These are phyloP conservation scores for Hamamelis virginiana DNA, from an alignment of 164 flowering plant species.

Conservation along the genomic window DNA sequence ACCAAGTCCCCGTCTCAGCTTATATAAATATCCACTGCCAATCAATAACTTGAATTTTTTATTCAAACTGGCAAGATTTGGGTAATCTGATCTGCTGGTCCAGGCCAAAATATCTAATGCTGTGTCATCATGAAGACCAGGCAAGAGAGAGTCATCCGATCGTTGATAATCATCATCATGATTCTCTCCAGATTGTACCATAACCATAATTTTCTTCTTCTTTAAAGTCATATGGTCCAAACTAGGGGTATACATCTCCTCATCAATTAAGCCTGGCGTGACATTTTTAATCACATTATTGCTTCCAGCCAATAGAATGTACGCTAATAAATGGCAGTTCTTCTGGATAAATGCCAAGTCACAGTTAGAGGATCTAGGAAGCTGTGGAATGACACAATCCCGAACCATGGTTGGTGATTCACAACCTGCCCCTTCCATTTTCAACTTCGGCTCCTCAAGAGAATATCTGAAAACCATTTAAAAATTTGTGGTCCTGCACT, in stretches of 20 bases:
- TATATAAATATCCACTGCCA: slow-evolving; percentile 28
- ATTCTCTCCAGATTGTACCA: slow-evolving; percentile 22
- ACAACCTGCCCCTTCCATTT: slow-evolving; percentile 6
- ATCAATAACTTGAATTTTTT: slow-evolving; percentile 24
- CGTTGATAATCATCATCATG: slow-evolving; percentile 18
- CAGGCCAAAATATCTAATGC: slow-evolving; percentile 35
- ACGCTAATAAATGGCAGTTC: slow-evolving; percentile 19
- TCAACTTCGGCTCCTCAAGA: slow-evolving; percentile 15
- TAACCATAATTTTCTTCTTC: slow-evolving; percentile 12
- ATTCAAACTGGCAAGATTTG: slow-evolving; percentile 35
- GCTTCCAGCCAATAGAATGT: slow-evolving; percentile 13
- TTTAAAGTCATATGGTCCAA: slow-evolving; percentile 12
- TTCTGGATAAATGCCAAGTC: slow-evolving; percentile 7
- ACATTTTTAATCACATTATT: slow-evolving; percentile 10
- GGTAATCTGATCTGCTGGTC: slow-evolving; percentile 38
- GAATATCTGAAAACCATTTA: slow-evolving; percentile 22
- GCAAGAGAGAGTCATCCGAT: slow-evolving; percentile 30
- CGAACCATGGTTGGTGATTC: slow-evolving; percentile 17
- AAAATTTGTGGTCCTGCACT: background rate
- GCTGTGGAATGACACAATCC: slow-evolving; percentile 15
- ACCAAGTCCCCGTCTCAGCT: slow-evolving; percentile 26
- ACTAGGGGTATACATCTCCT: slow-evolving; percentile 15
- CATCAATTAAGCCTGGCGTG: slow-evolving; percentile 6
- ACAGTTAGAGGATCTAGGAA: background rate
- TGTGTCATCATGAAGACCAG: slow-evolving; percentile 41